Evolutionary conservation across 1,139 yeast species (phyloP).

Genomic region (Yamadazyma jaroonii): DNA sequence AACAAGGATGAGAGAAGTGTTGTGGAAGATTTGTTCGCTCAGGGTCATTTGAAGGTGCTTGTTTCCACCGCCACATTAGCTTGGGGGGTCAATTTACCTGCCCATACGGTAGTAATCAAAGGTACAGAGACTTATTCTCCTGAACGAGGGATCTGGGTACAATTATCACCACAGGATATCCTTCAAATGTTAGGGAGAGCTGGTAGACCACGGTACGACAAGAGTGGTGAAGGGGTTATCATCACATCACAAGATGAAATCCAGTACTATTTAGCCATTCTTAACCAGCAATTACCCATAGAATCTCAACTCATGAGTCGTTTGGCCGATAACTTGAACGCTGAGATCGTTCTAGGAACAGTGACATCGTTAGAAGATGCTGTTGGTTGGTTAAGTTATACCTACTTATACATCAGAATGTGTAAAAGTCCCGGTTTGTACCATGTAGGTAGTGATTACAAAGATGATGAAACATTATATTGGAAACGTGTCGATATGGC

Average conservation of each 20-base stretch:
- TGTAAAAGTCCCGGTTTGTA: slow-evolving; percentile 67
- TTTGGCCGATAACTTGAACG: slow-evolving; percentile 75
- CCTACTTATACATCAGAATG: slow-evolving; percentile 84
- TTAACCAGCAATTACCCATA: slow-evolving; percentile 88
- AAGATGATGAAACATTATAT: slow-evolving; percentile 39
- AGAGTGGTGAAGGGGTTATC: slow-evolving; percentile 89
- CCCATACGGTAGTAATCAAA: slow-evolving; percentile 91
- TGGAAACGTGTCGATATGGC: slow-evolving; percentile 64
- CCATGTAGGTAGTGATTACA: slow-evolving; percentile 69
- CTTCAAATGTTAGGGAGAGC: slow-evolving; percentile 97
- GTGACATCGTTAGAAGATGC: slow-evolving; percentile 64
- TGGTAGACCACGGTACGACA: slow-evolving; percentile 93
- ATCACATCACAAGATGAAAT: slow-evolving; percentile 85
- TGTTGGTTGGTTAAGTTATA: slow-evolving; percentile 72
- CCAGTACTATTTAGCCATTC: slow-evolving; percentile 82
- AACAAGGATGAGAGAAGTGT: slow-evolving; percentile 67
- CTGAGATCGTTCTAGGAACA: slow-evolving; percentile 79
- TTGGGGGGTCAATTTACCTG: slow-evolving; percentile 98
- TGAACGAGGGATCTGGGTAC: slow-evolving; percentile 83
- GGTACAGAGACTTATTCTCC: slow-evolving; percentile 96
- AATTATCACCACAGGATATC: slow-evolving; percentile 89
- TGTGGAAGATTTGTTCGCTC: slow-evolving; percentile 85
- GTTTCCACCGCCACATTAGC: slow-evolving; percentile 96
- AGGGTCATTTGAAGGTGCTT: slow-evolving; percentile 75
- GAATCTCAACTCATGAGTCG: slow-evolving; percentile 80